Evolutionary conservation across 257 asterid genomes (phyloP).

Genomic region (Solanum boliviense): DNA sequence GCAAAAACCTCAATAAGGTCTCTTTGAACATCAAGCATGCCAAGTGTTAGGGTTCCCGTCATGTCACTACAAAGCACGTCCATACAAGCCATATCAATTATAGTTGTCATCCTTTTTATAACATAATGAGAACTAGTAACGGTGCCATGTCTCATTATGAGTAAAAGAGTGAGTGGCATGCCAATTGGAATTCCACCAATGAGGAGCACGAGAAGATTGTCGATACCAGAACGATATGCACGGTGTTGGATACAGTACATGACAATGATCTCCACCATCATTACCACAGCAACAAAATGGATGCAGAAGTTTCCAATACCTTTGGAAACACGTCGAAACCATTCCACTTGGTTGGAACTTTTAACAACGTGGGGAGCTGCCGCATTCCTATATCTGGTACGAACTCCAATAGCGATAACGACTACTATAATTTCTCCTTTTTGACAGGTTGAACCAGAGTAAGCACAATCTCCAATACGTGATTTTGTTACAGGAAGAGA

Average conservation of each 20-base stretch:
- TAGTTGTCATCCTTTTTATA: conserved; percentile 87
- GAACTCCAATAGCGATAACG: conserved; percentile 88
- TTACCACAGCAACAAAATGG: conserved; percentile 78
- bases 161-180: conserved; percentile 86
- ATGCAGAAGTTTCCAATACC: conserved; percentile 90
- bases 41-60: conserved; percentile 71
- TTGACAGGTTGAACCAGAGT: conserved; percentile 92
- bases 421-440: conserved; percentile 71
- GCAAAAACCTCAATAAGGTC: conserved; percentile 85
- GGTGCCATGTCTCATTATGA: conserved; percentile 71
- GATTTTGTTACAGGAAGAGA: conserved; percentile 81
- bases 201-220: conserved; percentile 89
- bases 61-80: conserved; percentile 92
- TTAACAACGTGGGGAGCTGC: conserved; percentile 84
- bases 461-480: conserved; percentile 81
- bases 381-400: conserved; percentile 67
- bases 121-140: conserved; percentile 72
- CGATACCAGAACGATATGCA: conserved; percentile 76
- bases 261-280: conserved; percentile 69
- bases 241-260: conserved; percentile 88
- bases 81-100: conserved; percentile 97
- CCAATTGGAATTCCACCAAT: conserved; percentile 97
- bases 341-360: conserved; percentile 77
- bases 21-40: conserved; percentile 83
- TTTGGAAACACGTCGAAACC: conserved; percentile 88